These are phyloP conservation scores for Nemania sp. DNA, from an alignment of 2,329 filamentous ascomycete genomes.

Conservation along the genomic window DNA sequence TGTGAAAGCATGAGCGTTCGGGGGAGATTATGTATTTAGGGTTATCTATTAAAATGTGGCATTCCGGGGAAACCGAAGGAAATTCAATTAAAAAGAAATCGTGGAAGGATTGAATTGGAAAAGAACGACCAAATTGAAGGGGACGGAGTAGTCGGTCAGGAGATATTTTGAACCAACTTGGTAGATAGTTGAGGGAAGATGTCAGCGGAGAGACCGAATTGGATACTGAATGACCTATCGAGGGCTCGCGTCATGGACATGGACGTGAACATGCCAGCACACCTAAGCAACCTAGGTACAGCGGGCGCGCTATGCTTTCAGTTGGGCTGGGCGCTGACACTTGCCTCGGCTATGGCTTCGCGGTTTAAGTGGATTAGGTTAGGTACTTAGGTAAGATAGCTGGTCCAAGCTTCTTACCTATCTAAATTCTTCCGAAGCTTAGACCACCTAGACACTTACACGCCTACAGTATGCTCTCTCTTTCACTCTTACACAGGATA, in stretches of 20 bases:
- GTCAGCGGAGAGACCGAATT: background rate
- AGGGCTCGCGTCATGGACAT: constrained; percentile 30
- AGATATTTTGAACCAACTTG: background rate
- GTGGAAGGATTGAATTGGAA: constrained; percentile 9
- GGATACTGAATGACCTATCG: background rate
- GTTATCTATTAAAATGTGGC: background rate
- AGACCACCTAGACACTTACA: constrained; percentile 3
- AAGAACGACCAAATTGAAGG: constrained; percentile 15
- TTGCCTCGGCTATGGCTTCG: constrained; percentile 30
- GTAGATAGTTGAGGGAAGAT: background rate
- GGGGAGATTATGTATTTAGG: background rate
- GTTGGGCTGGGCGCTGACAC: background rate
- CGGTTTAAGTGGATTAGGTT: background rate
- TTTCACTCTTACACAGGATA: no score
- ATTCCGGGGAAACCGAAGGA: background rate
- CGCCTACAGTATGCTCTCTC: no score
- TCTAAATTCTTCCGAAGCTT: background rate
- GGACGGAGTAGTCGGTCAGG: background rate
- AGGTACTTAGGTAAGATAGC: background rate
- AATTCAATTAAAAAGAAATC: background rate
- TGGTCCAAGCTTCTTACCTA: background rate
- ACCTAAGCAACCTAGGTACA: background rate
- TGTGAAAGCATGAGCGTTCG: background rate
- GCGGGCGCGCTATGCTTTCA: background rate
- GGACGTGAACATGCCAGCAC: background rate